Conservation (phyloP, 2,329 filamentous ascomycete species). For the Cladosporium sphaerospermum region DNA sequence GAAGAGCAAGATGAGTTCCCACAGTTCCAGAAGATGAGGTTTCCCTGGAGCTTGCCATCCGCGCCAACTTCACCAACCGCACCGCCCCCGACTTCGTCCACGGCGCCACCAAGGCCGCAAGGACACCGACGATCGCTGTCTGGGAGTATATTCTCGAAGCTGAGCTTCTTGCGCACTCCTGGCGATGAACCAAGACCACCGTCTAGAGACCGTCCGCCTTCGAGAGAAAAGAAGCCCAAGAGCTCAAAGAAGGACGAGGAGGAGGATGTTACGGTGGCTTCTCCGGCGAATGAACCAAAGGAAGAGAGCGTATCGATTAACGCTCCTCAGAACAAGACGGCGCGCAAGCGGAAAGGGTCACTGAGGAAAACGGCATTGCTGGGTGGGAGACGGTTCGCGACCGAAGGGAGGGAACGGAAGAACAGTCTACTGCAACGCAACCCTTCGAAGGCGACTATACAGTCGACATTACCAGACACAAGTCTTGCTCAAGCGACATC, state of each 20-base stretch:
- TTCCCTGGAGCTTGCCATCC: constrained; percentile 22
- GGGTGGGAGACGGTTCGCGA: constrained; percentile 56
- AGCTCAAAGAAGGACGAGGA: constrained; percentile 24
- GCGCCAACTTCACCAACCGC: constrained; percentile 15
- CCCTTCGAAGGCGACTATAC: constrained; percentile 26
- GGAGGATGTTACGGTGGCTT: constrained; percentile 1
- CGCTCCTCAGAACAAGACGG: constrained; percentile 38
- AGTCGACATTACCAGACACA: constrained; percentile 6
- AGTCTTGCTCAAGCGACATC: background rate
- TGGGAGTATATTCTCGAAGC: constrained; percentile 59
- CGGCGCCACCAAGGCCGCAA: constrained; percentile 14
- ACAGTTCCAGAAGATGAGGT: constrained; percentile 19
- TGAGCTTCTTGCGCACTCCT: constrained; percentile 60
- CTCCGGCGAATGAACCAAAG: constrained; percentile 1
- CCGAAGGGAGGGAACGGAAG: constrained; percentile 52
- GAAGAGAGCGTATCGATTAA: background rate
- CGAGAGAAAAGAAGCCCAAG: constrained; percentile 26
- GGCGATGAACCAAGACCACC: constrained; percentile 26
- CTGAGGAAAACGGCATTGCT: constrained; percentile 80
- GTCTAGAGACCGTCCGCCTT: constrained; percentile 19
- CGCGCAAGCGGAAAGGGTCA: constrained; percentile 70
- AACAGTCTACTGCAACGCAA: constrained; percentile 31
- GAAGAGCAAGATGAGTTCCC: constrained; percentile 12
- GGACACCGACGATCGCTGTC: constrained; percentile 52
- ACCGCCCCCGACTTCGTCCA: constrained; percentile 4